Conservation (phyloP, 139 green algal genomes). For the Dunaliella primolecta region DNA sequence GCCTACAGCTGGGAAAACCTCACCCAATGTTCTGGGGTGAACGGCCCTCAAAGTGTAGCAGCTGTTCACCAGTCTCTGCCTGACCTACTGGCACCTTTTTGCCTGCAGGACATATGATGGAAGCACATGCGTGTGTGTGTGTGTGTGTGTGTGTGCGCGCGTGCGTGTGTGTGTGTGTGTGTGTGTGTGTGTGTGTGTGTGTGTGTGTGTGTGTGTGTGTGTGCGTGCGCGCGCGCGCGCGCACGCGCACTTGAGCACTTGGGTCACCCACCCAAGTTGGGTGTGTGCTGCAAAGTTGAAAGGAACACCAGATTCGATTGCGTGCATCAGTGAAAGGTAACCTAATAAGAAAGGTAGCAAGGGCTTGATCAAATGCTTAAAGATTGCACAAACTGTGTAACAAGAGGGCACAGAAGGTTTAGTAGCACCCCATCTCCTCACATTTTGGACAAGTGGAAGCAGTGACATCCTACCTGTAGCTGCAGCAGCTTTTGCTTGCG, state of each 20-base stretch:
- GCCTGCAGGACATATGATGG: not conserved
- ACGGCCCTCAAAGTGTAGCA: too few species aligned
- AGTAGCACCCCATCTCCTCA: not conserved
- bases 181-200: conserved; percentile 4
- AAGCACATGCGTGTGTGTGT: conserved; percentile 10
- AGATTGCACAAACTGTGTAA: too few species aligned
- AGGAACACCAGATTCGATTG: too few species aligned
- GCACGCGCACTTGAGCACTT: not conserved
- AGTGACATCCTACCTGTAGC: too few species aligned
- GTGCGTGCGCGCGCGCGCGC: not conserved
- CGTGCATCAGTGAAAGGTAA: not conserved
- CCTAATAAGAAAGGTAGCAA: not conserved
- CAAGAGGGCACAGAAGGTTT: not conserved
- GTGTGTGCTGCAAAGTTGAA: not conserved
- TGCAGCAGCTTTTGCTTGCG: too few species aligned
- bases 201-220: not conserved
- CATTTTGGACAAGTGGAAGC: too few species aligned
- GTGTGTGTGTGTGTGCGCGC: conserved; percentile 9
- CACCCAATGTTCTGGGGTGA: too few species aligned
- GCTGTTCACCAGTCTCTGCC: not conserved
- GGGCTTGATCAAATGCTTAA: not conserved
- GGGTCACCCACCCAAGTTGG: not conserved
- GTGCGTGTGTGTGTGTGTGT: not conserved
- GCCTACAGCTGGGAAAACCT: too few species aligned
- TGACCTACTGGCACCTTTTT: not conserved